Evolutionary conservation across 2,329 filamentous ascomycete genomes (phyloP).

Genomic region (Aureobasidium subglaciale): DNA sequence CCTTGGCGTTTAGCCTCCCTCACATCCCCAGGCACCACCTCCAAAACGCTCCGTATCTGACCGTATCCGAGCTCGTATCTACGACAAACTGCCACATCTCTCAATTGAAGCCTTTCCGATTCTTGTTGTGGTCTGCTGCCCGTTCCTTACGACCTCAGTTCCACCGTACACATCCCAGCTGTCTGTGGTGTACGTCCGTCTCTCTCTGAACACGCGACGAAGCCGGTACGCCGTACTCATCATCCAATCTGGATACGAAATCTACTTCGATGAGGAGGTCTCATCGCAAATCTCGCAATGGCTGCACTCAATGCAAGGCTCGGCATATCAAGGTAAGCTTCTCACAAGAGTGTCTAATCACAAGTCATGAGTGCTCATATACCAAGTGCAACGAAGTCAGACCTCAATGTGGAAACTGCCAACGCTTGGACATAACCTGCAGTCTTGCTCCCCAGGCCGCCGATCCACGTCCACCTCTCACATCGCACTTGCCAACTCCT

Average conservation of each 20-base stretch:
- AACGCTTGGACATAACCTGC: conserved; percentile 3
- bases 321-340: conserved; percentile 32
- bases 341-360: neutral
- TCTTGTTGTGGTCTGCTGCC: neutral
- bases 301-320: conserved; percentile 33
- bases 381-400: conserved; percentile 8
- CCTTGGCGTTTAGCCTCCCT: neutral
- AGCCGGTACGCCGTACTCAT: neutral
- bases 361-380: neutral
- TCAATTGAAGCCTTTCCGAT: neutral
- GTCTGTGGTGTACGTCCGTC: neutral
- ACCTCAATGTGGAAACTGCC: conserved; percentile 11
- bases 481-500: neutral
- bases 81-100: neutral
- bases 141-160: neutral
- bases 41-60: neutral
- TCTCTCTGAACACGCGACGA: neutral
- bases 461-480: neutral
- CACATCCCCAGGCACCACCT: neutral
- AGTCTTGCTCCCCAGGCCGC: conserved; percentile 5
- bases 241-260: neutral
- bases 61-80: neutral
- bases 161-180: no score
- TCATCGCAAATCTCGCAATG: conserved; percentile 34
- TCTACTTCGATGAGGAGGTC: conserved; percentile 20